A percentile compares a stretch with the other conserved stretches of the same genome.
Evolutionary conservation across 768 basidiomycete species (phyloP).

Genomic region (Boletus tomentosulus): DNA sequence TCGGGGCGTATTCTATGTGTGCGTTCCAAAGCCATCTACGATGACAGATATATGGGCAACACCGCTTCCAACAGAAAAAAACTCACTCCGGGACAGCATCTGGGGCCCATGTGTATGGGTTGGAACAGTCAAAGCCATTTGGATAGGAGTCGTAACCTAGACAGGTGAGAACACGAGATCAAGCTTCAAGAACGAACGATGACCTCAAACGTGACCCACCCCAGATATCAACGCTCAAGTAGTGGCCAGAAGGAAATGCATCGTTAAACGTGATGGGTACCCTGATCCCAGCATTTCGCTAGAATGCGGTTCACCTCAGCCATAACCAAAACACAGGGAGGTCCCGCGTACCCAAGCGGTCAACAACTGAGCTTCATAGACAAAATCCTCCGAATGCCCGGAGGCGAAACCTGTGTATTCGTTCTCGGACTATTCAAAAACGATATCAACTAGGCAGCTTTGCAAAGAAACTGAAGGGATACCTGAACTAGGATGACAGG

Average conservation of each 20-base stretch:
- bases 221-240: constrained; percentile 45
- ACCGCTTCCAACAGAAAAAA: not conserved
- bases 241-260: constrained; percentile 44
- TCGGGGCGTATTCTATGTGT: constrained; percentile 25
- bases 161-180: not conserved
- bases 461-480: constrained; percentile 28
- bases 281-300: constrained; percentile 43
- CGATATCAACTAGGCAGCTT: constrained; percentile 4
- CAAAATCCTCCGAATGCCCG: constrained; percentile 37
- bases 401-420: constrained; percentile 41
- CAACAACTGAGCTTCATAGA: constrained; percentile 42
- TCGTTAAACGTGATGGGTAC: constrained; percentile 49
- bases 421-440: constrained; percentile 43
- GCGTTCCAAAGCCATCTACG: constrained; percentile 38
- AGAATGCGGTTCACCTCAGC: constrained; percentile 4
- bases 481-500: constrained; percentile 41
- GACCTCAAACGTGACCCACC: constrained; percentile 27
- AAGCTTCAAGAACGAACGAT: not conserved
- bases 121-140: constrained; percentile 51
- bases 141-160: constrained; percentile 36
- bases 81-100: constrained; percentile 39
- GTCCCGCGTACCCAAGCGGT: constrained; percentile 19
- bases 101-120: constrained; percentile 43
- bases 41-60: not conserved
- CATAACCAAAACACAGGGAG: not conserved